A percentile compares a stretch with the other conserved stretches of the same genome.
Conservation (phyloP, 116 monocot genomes). For the Posidonia oceanica region DNA sequence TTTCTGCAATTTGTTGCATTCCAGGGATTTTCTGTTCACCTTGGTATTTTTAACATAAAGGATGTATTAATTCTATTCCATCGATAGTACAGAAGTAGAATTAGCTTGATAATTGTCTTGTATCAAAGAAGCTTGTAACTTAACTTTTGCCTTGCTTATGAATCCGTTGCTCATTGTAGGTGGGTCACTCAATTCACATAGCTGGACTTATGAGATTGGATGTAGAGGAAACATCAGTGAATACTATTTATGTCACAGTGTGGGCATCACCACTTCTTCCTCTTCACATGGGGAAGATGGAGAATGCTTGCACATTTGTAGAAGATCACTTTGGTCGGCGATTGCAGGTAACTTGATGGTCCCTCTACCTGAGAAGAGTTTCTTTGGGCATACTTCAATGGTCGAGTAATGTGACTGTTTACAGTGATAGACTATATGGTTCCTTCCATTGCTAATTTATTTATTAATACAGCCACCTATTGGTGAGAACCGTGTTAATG, state of each 20-base stretch:
- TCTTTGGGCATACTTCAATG: neutral
- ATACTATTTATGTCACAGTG: constrained; percentile 67
- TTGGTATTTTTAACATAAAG: too few relatives aligned
- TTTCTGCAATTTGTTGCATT: too few relatives aligned
- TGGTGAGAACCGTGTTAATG: constrained; percentile 45
- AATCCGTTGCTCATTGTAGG: constrained; percentile 22
- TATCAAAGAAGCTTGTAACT: too few relatives aligned
- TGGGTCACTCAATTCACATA: constrained; percentile 72
- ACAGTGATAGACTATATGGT: neutral
- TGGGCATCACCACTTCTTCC: constrained; percentile 92
- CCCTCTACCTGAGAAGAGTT: neutral
- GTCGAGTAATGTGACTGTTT: neutral
- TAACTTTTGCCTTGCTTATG: too few relatives aligned
- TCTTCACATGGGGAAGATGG: constrained; percentile 92
- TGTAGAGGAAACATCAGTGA: constrained; percentile 56
- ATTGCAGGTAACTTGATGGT: constrained; percentile 40
- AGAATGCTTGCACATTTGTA: constrained; percentile 48
- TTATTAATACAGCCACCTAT: constrained; percentile 67
- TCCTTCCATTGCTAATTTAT: neutral
- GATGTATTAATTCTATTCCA: too few relatives aligned
- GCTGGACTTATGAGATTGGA: constrained; percentile 86
- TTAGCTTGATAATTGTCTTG: too few relatives aligned
- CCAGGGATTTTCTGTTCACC: too few relatives aligned
- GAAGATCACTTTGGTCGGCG: constrained; percentile 79
- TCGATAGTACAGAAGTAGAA: too few relatives aligned